phyloP scores from a whole-genome alignment of 2,329 filamentous ascomycete species.

The Colletotrichum ledebouriae region DNA sequence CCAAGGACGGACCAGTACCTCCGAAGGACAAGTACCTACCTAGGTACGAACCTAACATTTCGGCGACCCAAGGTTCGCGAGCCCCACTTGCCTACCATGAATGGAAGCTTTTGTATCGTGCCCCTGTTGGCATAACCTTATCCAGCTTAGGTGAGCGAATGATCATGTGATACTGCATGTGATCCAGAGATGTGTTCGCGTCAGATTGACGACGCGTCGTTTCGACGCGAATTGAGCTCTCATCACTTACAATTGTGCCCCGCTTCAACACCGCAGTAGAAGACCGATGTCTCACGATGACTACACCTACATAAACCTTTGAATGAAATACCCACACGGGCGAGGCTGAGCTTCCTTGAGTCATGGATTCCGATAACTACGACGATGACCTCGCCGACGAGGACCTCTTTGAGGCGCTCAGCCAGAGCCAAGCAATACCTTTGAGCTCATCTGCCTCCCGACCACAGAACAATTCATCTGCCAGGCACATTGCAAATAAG shows the following conservation, averaged over 20 bases:
- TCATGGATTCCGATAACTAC: slow-evolving; percentile 72
- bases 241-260: background rate
- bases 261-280: background rate
- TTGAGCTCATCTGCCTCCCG: slow-evolving; percentile 14
- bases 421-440: slow-evolving; percentile 54
- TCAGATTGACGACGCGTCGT: slow-evolving; percentile 34
- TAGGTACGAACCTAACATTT: background rate
- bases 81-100: background rate
- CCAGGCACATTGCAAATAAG: background rate
- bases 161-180: slow-evolving; percentile 12
- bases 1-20: too few relatives aligned
- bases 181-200: slow-evolving; percentile 43
- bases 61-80: slow-evolving; percentile 1
- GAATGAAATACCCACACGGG: background rate
- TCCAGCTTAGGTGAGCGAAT: background rate
- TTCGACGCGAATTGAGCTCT: background rate
- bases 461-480: background rate
- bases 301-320: background rate
- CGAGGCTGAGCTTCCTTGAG: slow-evolving; percentile 6
- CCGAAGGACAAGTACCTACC: too few relatives aligned
- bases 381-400: slow-evolving; percentile 76
- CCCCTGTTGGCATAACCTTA: slow-evolving; percentile 6
- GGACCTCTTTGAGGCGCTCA: slow-evolving; percentile 72
- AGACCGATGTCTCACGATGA: slow-evolving; percentile 16
- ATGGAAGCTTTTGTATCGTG: background rate